Conservation (phyloP, 2,329 filamentous ascomycete genomes). For the Zopfia rhizophila region DNA sequence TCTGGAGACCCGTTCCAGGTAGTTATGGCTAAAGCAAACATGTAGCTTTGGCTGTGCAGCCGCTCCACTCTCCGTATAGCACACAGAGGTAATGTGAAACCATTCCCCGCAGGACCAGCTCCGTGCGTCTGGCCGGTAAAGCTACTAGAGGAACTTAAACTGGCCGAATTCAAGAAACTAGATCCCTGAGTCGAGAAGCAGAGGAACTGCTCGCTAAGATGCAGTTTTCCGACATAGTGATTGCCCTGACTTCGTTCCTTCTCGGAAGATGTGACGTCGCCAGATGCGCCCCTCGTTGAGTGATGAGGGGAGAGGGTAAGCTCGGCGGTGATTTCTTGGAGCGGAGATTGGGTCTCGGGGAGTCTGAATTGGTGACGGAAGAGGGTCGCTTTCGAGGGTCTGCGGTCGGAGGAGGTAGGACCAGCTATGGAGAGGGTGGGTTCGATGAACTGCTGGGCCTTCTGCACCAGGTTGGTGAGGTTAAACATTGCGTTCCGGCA, state of each 20-base stretch:
- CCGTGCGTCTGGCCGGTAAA: slow-evolving; percentile 95
- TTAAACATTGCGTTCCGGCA: slow-evolving; percentile 52
- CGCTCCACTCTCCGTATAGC: slow-evolving; percentile 92
- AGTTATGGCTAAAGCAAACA: slow-evolving; percentile 92
- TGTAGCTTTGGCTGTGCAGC: slow-evolving; percentile 88
- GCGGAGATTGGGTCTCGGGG: slow-evolving; percentile 87
- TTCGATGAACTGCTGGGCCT: slow-evolving; percentile 95
- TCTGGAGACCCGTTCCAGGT: slow-evolving; percentile 81
- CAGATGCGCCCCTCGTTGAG: slow-evolving; percentile 55
- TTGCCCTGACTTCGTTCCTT: slow-evolving; percentile 77
- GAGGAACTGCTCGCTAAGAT: slow-evolving; percentile 92
- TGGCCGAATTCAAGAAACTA: slow-evolving; percentile 84
- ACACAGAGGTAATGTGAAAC: slow-evolving; percentile 93
- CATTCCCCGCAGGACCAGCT: slow-evolving; percentile 91
- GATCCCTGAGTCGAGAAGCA: slow-evolving; percentile 96
- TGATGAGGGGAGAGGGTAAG: slow-evolving; percentile 82
- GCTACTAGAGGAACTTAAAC: slow-evolving; percentile 78
- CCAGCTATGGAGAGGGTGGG: slow-evolving; percentile 78
- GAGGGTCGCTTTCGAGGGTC: slow-evolving; percentile 89
- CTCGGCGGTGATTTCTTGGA: slow-evolving; percentile 97
- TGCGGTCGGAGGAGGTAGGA: slow-evolving; percentile 74
- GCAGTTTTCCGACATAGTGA: slow-evolving; percentile 91
- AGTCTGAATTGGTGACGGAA: slow-evolving; percentile 98
- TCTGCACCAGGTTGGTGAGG: slow-evolving; percentile 87
- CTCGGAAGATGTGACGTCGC: slow-evolving; percentile 64